Evolutionary conservation across 352 stramenopile genomes (phyloP).

Genomic region (Thalassiosira livingstoniorum): DNA sequence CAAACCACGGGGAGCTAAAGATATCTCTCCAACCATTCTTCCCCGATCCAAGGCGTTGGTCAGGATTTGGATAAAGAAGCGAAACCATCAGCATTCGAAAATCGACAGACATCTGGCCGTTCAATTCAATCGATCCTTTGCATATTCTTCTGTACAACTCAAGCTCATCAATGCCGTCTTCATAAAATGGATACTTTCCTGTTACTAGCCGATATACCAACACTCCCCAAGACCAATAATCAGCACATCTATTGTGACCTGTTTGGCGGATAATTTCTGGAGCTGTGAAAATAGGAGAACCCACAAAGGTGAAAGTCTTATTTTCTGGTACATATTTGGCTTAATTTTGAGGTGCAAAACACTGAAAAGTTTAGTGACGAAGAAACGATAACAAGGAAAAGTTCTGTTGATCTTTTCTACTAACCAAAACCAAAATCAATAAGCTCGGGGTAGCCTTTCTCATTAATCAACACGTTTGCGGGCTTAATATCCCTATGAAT

Average conservation of each 20-base stretch:
- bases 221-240: conserved; percentile 90
- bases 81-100: conserved; percentile 26
- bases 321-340: conserved; percentile 94
- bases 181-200: conserved; percentile 90
- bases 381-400: not conserved
- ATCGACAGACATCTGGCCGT: conserved; percentile 52
- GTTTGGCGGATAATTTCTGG: conserved; percentile 61
- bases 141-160: conserved; percentile 92
- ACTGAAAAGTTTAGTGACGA: not conserved
- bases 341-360: conserved; percentile 7
- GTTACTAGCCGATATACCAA: conserved; percentile 85
- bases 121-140: conserved; percentile 87
- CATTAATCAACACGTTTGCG: conserved; percentile 90
- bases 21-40: conserved; percentile 58
- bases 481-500: conserved; percentile 88
- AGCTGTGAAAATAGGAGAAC: conserved; percentile 74
- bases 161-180: conserved; percentile 86
- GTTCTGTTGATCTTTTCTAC: conserved; percentile 9
- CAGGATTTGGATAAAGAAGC: conserved; percentile 20
- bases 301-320: conserved; percentile 90
- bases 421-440: conserved; percentile 96
- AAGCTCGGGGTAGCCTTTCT: conserved; percentile 96
- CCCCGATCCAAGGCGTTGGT: conserved; percentile 51
- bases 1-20: conserved; percentile 43
- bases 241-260: conserved; percentile 47